phyloP scores from a whole-genome alignment of 805 yeast genomes.

The Dipodascus albidus region DNA sequence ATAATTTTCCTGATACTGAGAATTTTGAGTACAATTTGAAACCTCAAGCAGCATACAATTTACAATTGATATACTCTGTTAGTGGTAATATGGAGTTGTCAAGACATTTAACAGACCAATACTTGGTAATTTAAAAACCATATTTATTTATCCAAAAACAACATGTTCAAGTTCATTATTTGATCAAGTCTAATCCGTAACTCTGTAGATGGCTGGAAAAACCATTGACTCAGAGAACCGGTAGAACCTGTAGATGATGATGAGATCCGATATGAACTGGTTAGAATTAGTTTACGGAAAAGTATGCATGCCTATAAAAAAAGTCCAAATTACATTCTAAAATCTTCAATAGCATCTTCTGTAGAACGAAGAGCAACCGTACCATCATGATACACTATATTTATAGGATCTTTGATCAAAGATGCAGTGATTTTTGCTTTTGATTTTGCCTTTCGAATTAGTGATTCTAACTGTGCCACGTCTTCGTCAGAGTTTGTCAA shows the following conservation, averaged over 20 bases:
- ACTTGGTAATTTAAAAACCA: conserved; percentile 38
- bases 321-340: conserved; percentile 7
- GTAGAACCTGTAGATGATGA: too few relatives aligned
- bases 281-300: too few relatives aligned
- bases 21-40: conserved; percentile 46
- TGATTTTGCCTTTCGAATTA: conserved; percentile 45
- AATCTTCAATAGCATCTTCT: conserved; percentile 27
- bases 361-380: conserved; percentile 22
- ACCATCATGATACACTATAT: conserved; percentile 27
- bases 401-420: conserved; percentile 17
- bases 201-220: too few relatives aligned
- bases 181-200: too few relatives aligned
- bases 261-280: too few relatives aligned
- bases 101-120: conserved; percentile 48
- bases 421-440: conserved; percentile 44
- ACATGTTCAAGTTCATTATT: too few relatives aligned
- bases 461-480: conserved; percentile 44
- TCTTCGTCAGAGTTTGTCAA: conserved; percentile 40
- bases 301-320: too few relatives aligned
- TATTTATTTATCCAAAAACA: too few relatives aligned
- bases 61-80: conserved; percentile 59
- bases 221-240: too few relatives aligned
- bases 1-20: conserved; percentile 20
- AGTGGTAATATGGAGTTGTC: conserved; percentile 67
- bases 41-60: conserved; percentile 77